Base-by-base conservation (phyloP, 1,284 basidiomycete species). In the Malassezia psittaci region DNA sequence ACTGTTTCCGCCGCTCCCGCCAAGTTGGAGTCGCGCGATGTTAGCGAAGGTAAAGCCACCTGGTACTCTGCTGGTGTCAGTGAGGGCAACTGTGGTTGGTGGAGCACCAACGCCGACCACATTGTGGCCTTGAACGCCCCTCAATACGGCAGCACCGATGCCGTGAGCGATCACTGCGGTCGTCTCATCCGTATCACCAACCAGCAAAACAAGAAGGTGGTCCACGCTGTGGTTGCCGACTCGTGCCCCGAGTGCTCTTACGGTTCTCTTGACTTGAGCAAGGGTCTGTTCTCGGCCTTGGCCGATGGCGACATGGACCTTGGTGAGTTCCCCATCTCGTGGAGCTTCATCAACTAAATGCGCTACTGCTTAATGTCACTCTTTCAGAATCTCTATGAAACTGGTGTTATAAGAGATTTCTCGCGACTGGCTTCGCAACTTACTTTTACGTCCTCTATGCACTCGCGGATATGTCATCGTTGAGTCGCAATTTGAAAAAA, bases 201-300 rank as follows among this genome's bases (percentile, higher is more conserved):
- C 71, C 77, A 54, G 38, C 42, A 61, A 51, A 67, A 79, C 35
- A 85, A 85, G 61, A 83, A 83, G 73, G 79, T 81, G 2, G 77
- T 81, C 10, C 64, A 71, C 15, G 87, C 86, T 1, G 77, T 75
- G 8, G 81, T 90, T 62, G 79, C 79, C 66, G 87, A 88, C 74
- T 78, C 62, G 81, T 88, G 86, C 74, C 81, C 81, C 51, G 82
- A 80, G 32, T 90, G 87, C 72, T 81, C 82, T 2, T 80, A 75
- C 41, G 83, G 81, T 36, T 86, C 81, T 40, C 81, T 94, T 54
- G 90, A 94, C 78, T 79, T 91, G 59, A 85, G 86, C 21, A 72
- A 75, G 11, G 80, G 83, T 49, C 81, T 94, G 41, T 94, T 94
- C 78, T 56, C 61, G 38, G 60, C 55, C 32, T 64, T 71, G 16